Evolutionary conservation across 2,329 filamentous ascomycete species (phyloP), one percentile per base, ranked within the genome.

Genomic region (Chaetomium sp.): DNA sequence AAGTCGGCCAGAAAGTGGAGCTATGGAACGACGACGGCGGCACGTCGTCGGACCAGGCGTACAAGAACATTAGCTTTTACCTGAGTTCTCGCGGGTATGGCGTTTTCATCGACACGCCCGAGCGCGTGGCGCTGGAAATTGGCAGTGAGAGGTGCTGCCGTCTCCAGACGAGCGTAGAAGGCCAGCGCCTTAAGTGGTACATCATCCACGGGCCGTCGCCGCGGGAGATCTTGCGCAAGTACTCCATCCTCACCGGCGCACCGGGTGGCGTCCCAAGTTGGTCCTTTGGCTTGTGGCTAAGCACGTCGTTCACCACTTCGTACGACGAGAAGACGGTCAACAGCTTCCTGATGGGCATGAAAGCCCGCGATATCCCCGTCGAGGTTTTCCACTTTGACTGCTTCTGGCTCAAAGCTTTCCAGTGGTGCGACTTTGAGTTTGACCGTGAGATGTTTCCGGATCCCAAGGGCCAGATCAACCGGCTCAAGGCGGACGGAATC

Each of bases 281-380:
- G 88, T 88, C 84, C 59, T 90, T 84, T 60, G 87, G 87, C 1
- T 75, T 90, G 7, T 90, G 87, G 87, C 76, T 91, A 19, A 89
- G 83, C 54, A 91, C 87, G 11, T 86, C 82, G 58, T 89, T 89
- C 70, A 88, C 85, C 1, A 89, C 86, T 2, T 80, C 81, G 59
- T 89, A 89, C 65, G 84, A 87, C 59, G 86, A 89, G 68, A 68
- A 76, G 19, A 89, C 86, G 0, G 86, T 89, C 33, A 81, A 75
- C 46, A 76, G 76, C 8, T 89, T 89, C 68, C 76, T 89, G 27
- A 79, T 87, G 62, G 85, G 85, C 9, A 88, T 89, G 81, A 78
- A 77, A 59, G 73, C 79, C 49, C 79, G 84, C 1, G 78, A 80
- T 46, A 86, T 85, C 12, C 82, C 84, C 0, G 77, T 89, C 1